These are phyloP conservation scores for Takashimella koratensis DNA, from an alignment of 1,284 basidiomycete genomes.

Conservation along the genomic window DNA sequence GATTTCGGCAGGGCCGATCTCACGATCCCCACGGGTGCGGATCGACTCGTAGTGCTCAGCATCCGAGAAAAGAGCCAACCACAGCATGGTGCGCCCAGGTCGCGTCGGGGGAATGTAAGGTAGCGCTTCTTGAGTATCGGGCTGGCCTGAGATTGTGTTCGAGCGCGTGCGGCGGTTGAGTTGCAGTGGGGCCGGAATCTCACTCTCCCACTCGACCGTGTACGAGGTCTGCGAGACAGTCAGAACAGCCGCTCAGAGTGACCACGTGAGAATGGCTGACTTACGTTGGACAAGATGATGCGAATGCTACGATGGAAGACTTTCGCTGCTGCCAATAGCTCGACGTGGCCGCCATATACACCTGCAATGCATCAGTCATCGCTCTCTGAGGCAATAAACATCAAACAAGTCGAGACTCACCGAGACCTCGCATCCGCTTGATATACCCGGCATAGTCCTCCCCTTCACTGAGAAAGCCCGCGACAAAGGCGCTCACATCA, in stretches of 20 bases:
- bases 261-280: conserved; percentile 6
- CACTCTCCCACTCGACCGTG: conserved; percentile 32
- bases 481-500: conserved; percentile 33
- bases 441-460: conserved; percentile 41
- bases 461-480: conserved; percentile 31
- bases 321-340: conserved; percentile 40
- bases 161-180: conserved; percentile 18
- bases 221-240: conserved; percentile 29
- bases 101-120: conserved; percentile 20
- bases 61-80: conserved; percentile 44
- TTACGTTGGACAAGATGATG: conserved; percentile 38
- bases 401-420: conserved; percentile 14
- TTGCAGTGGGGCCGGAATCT: conserved; percentile 8
- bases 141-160: conserved; percentile 11
- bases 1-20: conserved; percentile 37
- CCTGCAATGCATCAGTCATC: conserved; percentile 16
- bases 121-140: conserved; percentile 11
- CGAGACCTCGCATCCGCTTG: conserved; percentile 32
- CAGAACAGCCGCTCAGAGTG: neutral
- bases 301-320: conserved; percentile 38
- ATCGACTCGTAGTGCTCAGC: conserved; percentile 45
- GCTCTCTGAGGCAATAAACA: neutral
- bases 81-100: conserved; percentile 35
- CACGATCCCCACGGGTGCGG: conserved; percentile 24
- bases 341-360: conserved; percentile 41